phyloP scores from a whole-genome alignment of 805 yeast species.

The Candida silvicultrix region DNA sequence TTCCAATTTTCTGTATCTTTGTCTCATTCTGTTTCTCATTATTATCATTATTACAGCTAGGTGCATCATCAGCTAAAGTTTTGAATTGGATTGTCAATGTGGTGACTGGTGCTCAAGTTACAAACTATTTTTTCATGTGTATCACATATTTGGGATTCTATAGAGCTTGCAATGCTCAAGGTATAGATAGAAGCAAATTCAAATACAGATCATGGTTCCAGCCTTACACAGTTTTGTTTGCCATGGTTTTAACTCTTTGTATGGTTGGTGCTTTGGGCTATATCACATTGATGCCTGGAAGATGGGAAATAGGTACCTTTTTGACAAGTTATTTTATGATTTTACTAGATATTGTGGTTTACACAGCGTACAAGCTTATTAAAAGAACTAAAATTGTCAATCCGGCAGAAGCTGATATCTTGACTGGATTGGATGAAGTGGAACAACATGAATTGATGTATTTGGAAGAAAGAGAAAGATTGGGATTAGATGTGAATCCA shows the following conservation, averaged over 20 bases:
- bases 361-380: conserved; percentile 39
- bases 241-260: conserved; percentile 31
- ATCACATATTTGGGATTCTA: conserved; percentile 53
- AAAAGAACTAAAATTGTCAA: conserved; percentile 36
- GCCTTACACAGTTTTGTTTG: conserved; percentile 46
- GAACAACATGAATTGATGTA: conserved; percentile 41
- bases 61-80: conserved; percentile 48
- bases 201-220: conserved; percentile 47
- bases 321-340: conserved; percentile 66
- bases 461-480: not conserved
- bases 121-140: conserved; percentile 50
- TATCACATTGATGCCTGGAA: conserved; percentile 54
- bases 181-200: conserved; percentile 30
- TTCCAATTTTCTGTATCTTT: conserved; percentile 60
- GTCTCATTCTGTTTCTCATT: conserved; percentile 47
- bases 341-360: conserved; percentile 41
- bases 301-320: conserved; percentile 54
- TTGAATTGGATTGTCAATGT: conserved; percentile 63
- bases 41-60: conserved; percentile 53
- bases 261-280: conserved; percentile 60
- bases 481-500: not conserved
- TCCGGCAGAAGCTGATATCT: conserved; percentile 41
- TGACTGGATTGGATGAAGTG: conserved; percentile 44
- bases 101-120: conserved; percentile 59
- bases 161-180: conserved; percentile 45